phyloP scores from a whole-genome alignment of 2,329 filamentous ascomycete species.

The Sporothrix luriei region DNA sequence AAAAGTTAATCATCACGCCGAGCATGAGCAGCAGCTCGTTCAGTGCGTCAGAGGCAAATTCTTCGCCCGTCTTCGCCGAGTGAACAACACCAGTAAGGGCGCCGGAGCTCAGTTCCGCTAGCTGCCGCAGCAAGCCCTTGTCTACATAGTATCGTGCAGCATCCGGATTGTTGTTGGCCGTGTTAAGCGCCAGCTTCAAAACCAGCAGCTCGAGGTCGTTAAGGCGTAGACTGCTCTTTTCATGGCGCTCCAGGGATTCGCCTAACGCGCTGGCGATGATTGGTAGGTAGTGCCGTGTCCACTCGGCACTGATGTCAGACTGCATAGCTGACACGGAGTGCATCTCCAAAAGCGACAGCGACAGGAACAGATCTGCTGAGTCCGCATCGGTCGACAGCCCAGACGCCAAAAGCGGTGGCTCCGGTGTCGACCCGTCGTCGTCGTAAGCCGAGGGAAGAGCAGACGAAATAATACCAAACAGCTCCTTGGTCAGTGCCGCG shows the following conservation, averaged over 20 bases:
- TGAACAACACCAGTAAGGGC: constrained; percentile 54
- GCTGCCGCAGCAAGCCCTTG: constrained; percentile 54
- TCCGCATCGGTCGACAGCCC: constrained; percentile 43
- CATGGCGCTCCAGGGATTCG: constrained; percentile 39
- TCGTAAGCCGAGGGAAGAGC: constrained; percentile 40
- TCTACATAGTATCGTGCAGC: constrained; percentile 71
- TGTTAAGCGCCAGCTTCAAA: constrained; percentile 76
- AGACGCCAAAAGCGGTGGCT: constrained; percentile 13
- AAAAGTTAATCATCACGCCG: constrained; percentile 83
- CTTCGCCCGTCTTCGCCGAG: constrained; percentile 50
- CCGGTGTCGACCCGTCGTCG: constrained; percentile 36
- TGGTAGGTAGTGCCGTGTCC: constrained; percentile 55
- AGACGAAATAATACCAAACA: constrained; percentile 52
- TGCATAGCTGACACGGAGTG: constrained; percentile 55
- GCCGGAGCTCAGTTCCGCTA: constrained; percentile 55
- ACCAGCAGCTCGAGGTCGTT: constrained; percentile 52
- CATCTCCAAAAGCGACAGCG: constrained; percentile 56
- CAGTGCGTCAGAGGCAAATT: constrained; percentile 56
- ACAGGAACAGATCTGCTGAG: constrained; percentile 50
- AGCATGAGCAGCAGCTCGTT: constrained; percentile 76
- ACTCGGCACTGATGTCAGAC: constrained; percentile 47
- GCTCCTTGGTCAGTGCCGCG: constrained; percentile 50
- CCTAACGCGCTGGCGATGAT: constrained; percentile 54
- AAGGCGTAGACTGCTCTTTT: constrained; percentile 40
- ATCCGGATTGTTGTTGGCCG: constrained; percentile 76